Conservation (phyloP, 495 filamentous ascomycete genomes). For the Extremus antarcticus region DNA sequence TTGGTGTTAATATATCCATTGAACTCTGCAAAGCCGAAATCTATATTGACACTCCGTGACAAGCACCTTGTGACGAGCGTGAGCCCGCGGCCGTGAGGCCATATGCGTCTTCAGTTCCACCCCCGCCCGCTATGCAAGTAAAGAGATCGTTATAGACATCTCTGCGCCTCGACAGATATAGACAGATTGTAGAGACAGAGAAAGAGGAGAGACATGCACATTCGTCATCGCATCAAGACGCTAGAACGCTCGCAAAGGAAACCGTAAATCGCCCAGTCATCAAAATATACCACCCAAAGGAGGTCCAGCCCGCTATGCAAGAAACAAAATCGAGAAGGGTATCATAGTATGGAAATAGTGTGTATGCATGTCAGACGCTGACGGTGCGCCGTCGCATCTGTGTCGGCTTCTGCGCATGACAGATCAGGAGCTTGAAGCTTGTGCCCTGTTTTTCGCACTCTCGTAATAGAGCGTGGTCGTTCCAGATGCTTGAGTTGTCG, state of each 20-base stretch:
- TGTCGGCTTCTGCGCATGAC: conserved; percentile 75
- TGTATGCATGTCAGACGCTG: conserved; percentile 33
- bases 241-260: conserved; percentile 14
- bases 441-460: conserved; percentile 82
- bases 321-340: not conserved
- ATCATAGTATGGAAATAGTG: not conserved
- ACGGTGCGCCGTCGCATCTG: conserved; percentile 47
- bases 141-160: not conserved
- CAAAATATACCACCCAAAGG: not conserved
- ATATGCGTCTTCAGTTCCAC: conserved; percentile 12
- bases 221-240: conserved; percentile 3
- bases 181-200: not conserved
- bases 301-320: conserved; percentile 15
- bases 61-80: conserved; percentile 3
- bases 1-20: too few relatives aligned
- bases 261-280: too few relatives aligned
- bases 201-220: conserved; percentile 1
- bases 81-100: conserved; percentile 17
- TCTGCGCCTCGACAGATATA: not conserved
- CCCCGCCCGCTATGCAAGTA: conserved; percentile 8
- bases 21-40: too few relatives aligned
- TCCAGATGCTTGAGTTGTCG: conserved; percentile 64
- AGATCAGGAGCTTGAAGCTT: conserved; percentile 81
- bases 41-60: too few relatives aligned
- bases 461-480: conserved; percentile 58